Evolutionary conservation across 257 asterid genomes (phyloP), one percentile per base, ranked within the genome.

Genomic region (Fraxinus pennsylvanica): DNA sequence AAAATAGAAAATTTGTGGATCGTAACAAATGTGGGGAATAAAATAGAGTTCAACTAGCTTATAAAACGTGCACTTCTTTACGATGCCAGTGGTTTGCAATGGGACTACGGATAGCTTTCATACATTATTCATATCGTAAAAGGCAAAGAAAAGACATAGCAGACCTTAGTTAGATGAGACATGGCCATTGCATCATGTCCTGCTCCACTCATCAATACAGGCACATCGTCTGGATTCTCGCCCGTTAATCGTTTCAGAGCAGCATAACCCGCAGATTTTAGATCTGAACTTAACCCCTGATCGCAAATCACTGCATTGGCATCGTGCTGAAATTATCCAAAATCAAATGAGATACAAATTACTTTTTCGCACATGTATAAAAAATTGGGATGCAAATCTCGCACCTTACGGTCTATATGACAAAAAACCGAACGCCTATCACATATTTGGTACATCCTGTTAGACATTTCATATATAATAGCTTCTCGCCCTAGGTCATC

Each of bases 131-230:
- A 12, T 13, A 45, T 10, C 4, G 19, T 45, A 12, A 10, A 47
- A 47, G n/a, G 7, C n/a, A 3, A n/a, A 14, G 19, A 14, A 72
- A 36, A 32, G 73, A 61, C 79, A 63, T 41, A 90, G 70, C 80
- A 52, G 52, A 90, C 96, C 95, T 90, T 90, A 74, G 98, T 91
- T 71, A 96, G 89, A 87, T 89, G 99, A 77, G 97, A 91, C 96
- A 96, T 91, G 70, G 99, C 98, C 99, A 93, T 93, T 36, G 99
- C 97, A 83, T 96, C 99, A 65, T 96, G 98, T 50, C 99, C 99
- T n/a, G 99, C 99, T 78, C 99, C 99, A 80, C 99, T 96, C 96
- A 93, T 93, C 84, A 93, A 68, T 29, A 79, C 85, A 7, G 98
- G 98, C 84, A 96, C 91, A 47, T 84, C 86, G 30, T 82, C 86